phyloP scores from a whole-genome alignment of 2,329 filamentous ascomycete genomes.

The Truncatella angustata region DNA sequence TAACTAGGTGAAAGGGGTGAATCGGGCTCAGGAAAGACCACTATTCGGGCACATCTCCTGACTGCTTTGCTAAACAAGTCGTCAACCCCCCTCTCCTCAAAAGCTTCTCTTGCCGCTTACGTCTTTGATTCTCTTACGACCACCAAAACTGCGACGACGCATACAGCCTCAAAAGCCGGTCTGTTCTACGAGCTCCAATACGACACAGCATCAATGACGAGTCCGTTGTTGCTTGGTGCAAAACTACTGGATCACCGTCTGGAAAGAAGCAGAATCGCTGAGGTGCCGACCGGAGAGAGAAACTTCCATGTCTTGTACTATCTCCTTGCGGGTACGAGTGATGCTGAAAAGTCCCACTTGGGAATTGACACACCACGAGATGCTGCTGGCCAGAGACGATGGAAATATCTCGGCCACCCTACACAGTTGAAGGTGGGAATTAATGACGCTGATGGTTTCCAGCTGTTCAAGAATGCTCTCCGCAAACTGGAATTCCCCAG shows the following conservation, averaged over 20 bases:
- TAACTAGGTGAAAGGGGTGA: conserved; percentile 65
- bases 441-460: conserved; percentile 93
- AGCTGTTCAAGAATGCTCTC: conserved; percentile 94
- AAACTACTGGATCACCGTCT: conserved; percentile 92
- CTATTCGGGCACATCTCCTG: conserved; percentile 83
- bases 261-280: conserved; percentile 85
- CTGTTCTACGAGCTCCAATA: conserved; percentile 97
- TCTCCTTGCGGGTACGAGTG: conserved; percentile 85
- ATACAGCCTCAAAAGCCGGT: conserved; percentile 92
- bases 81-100: conserved; percentile 88
- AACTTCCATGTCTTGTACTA: conserved; percentile 98
- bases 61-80: conserved; percentile 85
- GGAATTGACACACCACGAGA: conserved; percentile 49
- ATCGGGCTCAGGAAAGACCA: conserved; percentile 95
- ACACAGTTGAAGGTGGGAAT: conserved; percentile 97
- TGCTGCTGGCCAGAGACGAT: conserved; percentile 66
- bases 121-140: conserved; percentile 96
- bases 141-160: conserved; percentile 93
- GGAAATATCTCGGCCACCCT: conserved; percentile 94
- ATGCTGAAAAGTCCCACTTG: conserved; percentile 85
- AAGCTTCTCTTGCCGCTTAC: conserved; percentile 89
- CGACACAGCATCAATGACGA: conserved; percentile 80
- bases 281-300: conserved; percentile 91
- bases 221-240: conserved; percentile 85
- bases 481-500: conserved; percentile 92